Base-by-base conservation (phyloP, 208 protist species). In the Lotmaria passim region DNA sequence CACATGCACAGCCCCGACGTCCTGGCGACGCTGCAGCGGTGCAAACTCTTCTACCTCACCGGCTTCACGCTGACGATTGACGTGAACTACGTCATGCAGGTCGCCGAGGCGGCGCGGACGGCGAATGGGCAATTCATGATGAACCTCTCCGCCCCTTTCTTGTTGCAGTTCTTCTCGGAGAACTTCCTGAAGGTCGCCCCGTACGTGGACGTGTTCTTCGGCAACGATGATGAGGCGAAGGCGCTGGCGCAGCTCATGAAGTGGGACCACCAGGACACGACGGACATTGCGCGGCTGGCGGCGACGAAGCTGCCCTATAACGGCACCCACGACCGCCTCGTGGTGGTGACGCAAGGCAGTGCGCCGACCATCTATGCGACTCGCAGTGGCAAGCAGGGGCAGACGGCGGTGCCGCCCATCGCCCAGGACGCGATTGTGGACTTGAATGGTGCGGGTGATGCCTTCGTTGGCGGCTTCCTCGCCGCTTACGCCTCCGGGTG, bases 391-490 rank as follows among this genome's bases (percentile, higher is more conserved):
- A 52, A 52, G 56, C 31, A 72, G 12, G 77, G 78, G 21, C 63
- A 67, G 26, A 86, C 93, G 34, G 57, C 67, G 8, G 96, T 98
- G 60, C 43, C 69, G 21, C 51, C 75, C 4, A 82, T 99, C 34
- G 59, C 75, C 14, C 33, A 52, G 12, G 90, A 98, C 23, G 82
- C 95, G 39, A 99, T 99, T 34, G 89, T 99, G 11, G 98, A 99
- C 79, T 91, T 95, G 46, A 99, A 99, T 76, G 98, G 93, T 58
- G 98, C 98, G 31, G 98, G 98, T 58, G 98, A 99, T 75, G 84
- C 95, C 21, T 99, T 99, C 70, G 98, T 98, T 17, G 98, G 98
- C 62, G 98, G 98, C 51, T 99, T 99, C 86, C 75, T 99, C 1
- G 78, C 95, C 36, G 81, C 81, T 17, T 91, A 93, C 47, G 82